These are phyloP conservation scores for Lasiodiplodia sp. DNA, from an alignment of 2,329 filamentous ascomycete genomes.

Conservation along the genomic window DNA sequence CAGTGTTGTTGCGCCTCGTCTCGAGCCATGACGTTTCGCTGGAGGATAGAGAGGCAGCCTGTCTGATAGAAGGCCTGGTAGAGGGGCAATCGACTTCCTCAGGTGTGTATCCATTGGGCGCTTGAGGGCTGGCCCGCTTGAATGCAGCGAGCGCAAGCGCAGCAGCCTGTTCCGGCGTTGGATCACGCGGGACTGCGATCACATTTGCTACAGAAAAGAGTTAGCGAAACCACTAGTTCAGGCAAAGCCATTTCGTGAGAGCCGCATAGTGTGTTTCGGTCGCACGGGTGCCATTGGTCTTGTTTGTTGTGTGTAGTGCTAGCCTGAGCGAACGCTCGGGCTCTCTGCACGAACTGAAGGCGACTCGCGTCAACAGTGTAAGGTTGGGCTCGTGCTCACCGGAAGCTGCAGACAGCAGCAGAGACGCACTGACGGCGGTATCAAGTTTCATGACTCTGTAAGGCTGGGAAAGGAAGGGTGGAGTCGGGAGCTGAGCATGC, in stretches of 20 bases:
- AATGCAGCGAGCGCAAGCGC: conserved; percentile 24
- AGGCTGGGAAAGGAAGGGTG: not conserved
- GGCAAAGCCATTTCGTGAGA: no score
- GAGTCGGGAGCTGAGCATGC: not conserved
- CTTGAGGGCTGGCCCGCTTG: conserved; percentile 59
- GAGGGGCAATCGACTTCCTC: conserved; percentile 71
- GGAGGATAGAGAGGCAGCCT: conserved; percentile 67
- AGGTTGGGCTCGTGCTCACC: conserved; percentile 13
- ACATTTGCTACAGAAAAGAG: not conserved
- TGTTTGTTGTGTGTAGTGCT: not conserved
- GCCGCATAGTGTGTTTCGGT: no score
- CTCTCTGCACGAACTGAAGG: not conserved
- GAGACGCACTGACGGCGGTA: conserved; percentile 10
- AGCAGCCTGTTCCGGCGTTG: conserved; percentile 23
- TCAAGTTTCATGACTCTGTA: conserved; percentile 27
- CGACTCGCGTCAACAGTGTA: not conserved
- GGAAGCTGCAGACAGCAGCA: conserved; percentile 26
- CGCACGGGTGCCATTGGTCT: no score
- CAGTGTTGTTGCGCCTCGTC: conserved; percentile 73
- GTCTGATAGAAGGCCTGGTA: conserved; percentile 72
- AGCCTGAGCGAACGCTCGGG: not conserved
- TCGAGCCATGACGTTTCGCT: conserved; percentile 78
- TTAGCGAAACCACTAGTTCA: not conserved
- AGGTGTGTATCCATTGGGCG: conserved; percentile 76
- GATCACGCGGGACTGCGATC: conserved; percentile 23